These are phyloP conservation scores for Pseudodiploospora longispora DNA, from an alignment of 2,329 filamentous ascomycete species.

Conservation along the genomic window DNA sequence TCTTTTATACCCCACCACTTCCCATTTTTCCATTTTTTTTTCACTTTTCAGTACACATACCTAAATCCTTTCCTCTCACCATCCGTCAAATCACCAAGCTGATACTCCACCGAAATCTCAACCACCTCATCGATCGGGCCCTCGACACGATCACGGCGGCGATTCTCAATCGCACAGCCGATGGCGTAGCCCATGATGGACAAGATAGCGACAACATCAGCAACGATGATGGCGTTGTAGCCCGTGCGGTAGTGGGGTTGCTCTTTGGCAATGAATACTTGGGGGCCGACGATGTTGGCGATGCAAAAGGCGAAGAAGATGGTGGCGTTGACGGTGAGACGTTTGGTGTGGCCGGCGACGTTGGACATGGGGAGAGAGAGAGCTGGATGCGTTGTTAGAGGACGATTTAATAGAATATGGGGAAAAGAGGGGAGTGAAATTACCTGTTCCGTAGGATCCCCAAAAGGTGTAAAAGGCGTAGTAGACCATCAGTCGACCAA, in stretches of 20 bases:
- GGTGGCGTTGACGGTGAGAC: slow-evolving; percentile 3
- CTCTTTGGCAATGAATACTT: slow-evolving; percentile 50
- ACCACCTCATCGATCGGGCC: slow-evolving; percentile 2
- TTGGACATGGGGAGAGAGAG: slow-evolving; percentile 17
- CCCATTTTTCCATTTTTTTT: too few relatives aligned
- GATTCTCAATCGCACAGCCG: slow-evolving; percentile 43
- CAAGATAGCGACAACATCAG: neutral
- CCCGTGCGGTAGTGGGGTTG: slow-evolving; percentile 53
- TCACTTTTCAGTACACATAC: slow-evolving; percentile 32
- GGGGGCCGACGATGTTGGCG: slow-evolving; percentile 54
- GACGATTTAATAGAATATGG: neutral
- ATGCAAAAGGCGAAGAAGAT: slow-evolving; percentile 49
- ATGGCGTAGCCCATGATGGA: slow-evolving; percentile 35
- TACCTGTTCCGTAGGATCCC: slow-evolving; percentile 14
- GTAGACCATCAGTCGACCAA: slow-evolving; percentile 19
- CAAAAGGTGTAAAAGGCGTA: slow-evolving; percentile 20
- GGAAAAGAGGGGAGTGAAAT: neutral
- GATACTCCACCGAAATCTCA: slow-evolving; percentile 2
- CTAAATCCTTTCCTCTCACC: slow-evolving; percentile 45
- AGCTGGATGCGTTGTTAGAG: slow-evolving; percentile 4
- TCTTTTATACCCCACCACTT: too few relatives aligned
- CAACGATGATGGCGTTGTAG: slow-evolving; percentile 53
- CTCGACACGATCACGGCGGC: slow-evolving; percentile 34
- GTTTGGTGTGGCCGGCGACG: slow-evolving; percentile 16
- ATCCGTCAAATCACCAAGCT: slow-evolving; percentile 42